Evolutionary conservation across 805 yeast species (phyloP).

Genomic region (Phaffomyces opuntiae): DNA sequence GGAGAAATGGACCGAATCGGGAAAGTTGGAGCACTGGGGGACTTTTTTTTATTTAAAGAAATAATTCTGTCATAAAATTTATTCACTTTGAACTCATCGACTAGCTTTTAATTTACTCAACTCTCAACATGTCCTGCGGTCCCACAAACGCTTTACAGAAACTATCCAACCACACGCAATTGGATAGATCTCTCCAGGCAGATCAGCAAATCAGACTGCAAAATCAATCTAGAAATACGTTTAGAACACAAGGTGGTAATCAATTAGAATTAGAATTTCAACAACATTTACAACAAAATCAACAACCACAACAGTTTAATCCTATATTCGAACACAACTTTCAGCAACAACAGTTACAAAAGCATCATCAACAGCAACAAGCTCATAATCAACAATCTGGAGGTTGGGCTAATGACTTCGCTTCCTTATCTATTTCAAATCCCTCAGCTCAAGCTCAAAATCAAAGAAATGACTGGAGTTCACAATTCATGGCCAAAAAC

Average conservation of each 20-base stretch:
- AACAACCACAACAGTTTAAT: conserved; percentile 1
- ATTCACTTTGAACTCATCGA: too few relatives aligned
- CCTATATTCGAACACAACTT: conserved; percentile 3
- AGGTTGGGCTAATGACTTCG: conserved; percentile 22
- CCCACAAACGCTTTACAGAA: conserved; percentile 22
- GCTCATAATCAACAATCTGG: conserved; percentile 2
- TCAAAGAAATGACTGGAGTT: conserved; percentile 12
- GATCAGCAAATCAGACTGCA: conserved; percentile 11
- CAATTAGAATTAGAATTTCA: conserved; percentile 18
- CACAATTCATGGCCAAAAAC: conserved; percentile 12
- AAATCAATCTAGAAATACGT: conserved; percentile 6
- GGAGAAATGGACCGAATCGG: too few relatives aligned
- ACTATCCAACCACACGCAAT: conserved; percentile 17
- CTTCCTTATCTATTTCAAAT: conserved; percentile 7
- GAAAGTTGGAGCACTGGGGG: too few relatives aligned
- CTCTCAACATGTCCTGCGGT: conserved; percentile 14
- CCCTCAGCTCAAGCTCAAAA: conserved; percentile 6
- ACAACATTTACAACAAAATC: conserved; percentile 11
- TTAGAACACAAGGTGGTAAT: conserved; percentile 8
- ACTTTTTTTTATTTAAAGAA: too few relatives aligned
- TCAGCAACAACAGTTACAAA: conserved; percentile 3
- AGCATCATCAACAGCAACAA: conserved; percentile 6
- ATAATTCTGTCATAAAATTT: too few relatives aligned
- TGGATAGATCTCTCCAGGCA: conserved; percentile 21
- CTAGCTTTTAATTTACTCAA: background rate